Percentiles rank a stretch among this genome's conserved stretches.
Evolutionary conservation across 768 basidiomycete species (phyloP).

Genomic region (Crepidotus variabilis): DNA sequence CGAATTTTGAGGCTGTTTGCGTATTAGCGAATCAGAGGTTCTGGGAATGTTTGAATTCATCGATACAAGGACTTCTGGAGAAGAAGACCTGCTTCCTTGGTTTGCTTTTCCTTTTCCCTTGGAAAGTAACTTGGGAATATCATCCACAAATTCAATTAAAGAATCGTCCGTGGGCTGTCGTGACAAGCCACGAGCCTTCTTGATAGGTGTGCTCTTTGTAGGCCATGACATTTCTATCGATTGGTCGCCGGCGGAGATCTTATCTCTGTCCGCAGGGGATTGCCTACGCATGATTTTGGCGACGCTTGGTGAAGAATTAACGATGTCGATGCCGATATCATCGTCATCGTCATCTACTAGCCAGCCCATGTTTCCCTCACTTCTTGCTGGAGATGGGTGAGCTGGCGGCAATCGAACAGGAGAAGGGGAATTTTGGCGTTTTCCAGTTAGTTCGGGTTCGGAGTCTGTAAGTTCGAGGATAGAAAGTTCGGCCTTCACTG

Average conservation of each 20-base stretch:
- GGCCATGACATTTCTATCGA: slow-evolving; percentile 22
- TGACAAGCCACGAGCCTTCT: not conserved
- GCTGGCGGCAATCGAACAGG: not conserved
- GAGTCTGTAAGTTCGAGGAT: slow-evolving; percentile 27
- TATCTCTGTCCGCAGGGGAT: not conserved
- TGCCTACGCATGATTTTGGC: slow-evolving; percentile 5
- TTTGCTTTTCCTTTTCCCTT: not conserved
- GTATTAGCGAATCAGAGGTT: not conserved
- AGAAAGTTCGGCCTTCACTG: slow-evolving; percentile 9
- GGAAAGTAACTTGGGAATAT: not conserved
- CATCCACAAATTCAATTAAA: slow-evolving; percentile 1
- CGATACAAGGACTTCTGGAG: not conserved
- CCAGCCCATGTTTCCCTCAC: slow-evolving; percentile 54
- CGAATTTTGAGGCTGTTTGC: not conserved
- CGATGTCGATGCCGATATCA: slow-evolving; percentile 46
- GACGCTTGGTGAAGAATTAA: slow-evolving; percentile 45
- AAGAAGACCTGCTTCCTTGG: not conserved
- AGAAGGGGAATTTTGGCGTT: not conserved
- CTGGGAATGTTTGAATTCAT: not conserved
- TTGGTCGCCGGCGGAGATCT: slow-evolving; percentile 18
- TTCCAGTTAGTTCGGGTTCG: slow-evolving; percentile 11
- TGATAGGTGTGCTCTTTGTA: not conserved
- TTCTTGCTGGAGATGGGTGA: not conserved
- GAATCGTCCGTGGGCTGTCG: not conserved
- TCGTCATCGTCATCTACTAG: slow-evolving; percentile 65